A percentile compares a stretch with the other conserved stretches of the same genome.
phyloP scores from a whole-genome alignment of 345 rosid genomes.

The Ricinus communis region DNA sequence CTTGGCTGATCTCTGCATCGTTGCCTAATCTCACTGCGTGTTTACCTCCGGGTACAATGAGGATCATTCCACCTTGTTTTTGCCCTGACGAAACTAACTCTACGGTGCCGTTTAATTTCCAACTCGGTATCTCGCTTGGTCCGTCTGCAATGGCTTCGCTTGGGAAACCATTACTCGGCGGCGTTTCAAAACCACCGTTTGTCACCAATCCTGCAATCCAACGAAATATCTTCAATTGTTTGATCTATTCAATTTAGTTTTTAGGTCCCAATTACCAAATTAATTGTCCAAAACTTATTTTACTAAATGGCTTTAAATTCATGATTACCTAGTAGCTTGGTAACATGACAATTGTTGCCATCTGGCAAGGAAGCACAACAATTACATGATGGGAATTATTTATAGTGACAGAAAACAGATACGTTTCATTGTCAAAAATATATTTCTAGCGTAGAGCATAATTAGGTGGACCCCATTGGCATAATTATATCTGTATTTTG shows the following conservation, averaged over 20 bases:
- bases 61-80: slow-evolving; percentile 97
- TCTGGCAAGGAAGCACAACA: neutral
- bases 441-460: too few species aligned
- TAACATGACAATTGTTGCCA: neutral
- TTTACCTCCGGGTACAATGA: slow-evolving; percentile 78
- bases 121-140: slow-evolving; percentile 57
- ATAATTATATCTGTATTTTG: too few species aligned
- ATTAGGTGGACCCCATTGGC: too few species aligned
- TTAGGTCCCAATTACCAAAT: too few species aligned
- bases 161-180: slow-evolving; percentile 68
- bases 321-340: neutral
- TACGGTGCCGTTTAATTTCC: slow-evolving; percentile 70
- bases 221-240: too few species aligned
- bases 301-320: too few species aligned
- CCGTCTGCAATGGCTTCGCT: slow-evolving; percentile 53
- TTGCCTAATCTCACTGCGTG: slow-evolving; percentile 89
- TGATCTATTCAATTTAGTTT: too few species aligned
- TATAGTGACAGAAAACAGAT: neutral
- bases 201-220: slow-evolving; percentile 55
- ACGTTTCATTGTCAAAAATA: neutral
- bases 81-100: slow-evolving; percentile 82
- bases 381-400: neutral
- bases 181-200: slow-evolving; percentile 80
- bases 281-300: too few species aligned
- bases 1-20: slow-evolving; percentile 93